Evolutionary conservation across 306 rosid genomes (phyloP), one percentile per base, ranked within the genome.

Genomic region (Rosa rugosa): DNA sequence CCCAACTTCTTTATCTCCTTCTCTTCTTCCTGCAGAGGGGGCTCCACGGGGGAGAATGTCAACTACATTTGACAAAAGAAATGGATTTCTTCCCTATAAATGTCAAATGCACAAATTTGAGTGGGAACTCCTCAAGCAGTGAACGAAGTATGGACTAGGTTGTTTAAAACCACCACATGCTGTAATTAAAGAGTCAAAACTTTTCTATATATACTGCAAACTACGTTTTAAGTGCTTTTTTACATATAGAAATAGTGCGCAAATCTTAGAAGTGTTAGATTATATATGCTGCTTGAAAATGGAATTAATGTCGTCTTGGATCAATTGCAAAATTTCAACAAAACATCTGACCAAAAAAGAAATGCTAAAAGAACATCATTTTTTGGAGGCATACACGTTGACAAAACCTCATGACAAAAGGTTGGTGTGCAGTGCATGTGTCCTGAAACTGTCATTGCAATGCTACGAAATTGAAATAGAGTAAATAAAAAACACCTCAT

Each of bases 11-110:
- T 64, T 36, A 64, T 36, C 10, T 31, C 69, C 3, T 27, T 0
- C 69, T 64, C 69, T 34, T 64, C 8, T 64, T 64, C 69, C 69
- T 64, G 22, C 69, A 64, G 5, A 64, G 40, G 69, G 7, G 44
- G 4, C 3, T 5, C 68, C 41, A 27, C 2, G 25, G 41, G 62
- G 42, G n/a, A 34, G 69, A 64, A 64, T 27, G 20, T 31, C 34
- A 64, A 34, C 20, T 13, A 64, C 42, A 34, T 64, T 31, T 16
- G 44, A 34, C 42, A 31, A 64, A 13, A 64, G 3, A 64, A 25
- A 31, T 13, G 9, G 10, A 63, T 11, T 25, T 62, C 18, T 10
- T 13, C 69, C 42, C n/a, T 63, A 27, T 31, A 31, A 5, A 63
- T 62, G 67, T 57, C 13, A 57, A 23, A 57, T 22, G 64, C 64